Evolutionary conservation across 108 stramenopile species (phyloP), one percentile per base, ranked within the genome.

Genomic region (Nannochloropsis oceanica): DNA sequence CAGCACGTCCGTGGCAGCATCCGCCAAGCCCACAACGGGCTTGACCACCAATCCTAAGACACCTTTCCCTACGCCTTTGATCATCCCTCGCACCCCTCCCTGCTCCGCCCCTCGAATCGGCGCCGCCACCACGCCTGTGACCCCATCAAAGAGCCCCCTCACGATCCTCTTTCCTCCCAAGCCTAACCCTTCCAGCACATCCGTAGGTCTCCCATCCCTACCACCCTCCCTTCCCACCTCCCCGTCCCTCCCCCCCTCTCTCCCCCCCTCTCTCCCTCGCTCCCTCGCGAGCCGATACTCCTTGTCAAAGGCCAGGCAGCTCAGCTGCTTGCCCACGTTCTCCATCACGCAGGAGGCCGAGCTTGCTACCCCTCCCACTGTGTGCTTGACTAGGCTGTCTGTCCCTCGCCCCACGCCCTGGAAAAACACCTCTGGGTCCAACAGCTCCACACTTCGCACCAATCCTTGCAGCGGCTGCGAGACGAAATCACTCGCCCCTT

Each of bases 21-120:
- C 96, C 12, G 94, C 92, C 24, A 95, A 85, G n/a, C 96, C 96
- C 83, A 96, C 95, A 13, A 96, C 93, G 12, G 96, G 96, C 89
- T 96, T 96, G 25, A 96, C 94, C 82, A 96, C 87, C 79, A 96
- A 80, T 22, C 96, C 95, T 14, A 96, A 86, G 26, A 94, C 89
- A 5, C 96, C 96, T 85, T 93, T 95, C 11, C 88, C 88, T 12
- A 90, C 86, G 8, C 88, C 89, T 26, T 79, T 94, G 25, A 93
- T 94, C 86, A 95, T 94, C 0, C 96, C 96, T 80, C 94, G 92
- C 10, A 94, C 73, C 12, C 96, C 96, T 13, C 86, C 91, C 81
- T 90, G 91, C 86, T 95, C 94, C 12, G 93, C 94, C n/a, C 95
- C 94, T 43, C 93, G 91, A 10, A 94, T 93, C 22, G 94, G 94